Base-by-base conservation (phyloP, 2,329 filamentous ascomycete genomes). In the Cordyceps pruinosa region DNA sequence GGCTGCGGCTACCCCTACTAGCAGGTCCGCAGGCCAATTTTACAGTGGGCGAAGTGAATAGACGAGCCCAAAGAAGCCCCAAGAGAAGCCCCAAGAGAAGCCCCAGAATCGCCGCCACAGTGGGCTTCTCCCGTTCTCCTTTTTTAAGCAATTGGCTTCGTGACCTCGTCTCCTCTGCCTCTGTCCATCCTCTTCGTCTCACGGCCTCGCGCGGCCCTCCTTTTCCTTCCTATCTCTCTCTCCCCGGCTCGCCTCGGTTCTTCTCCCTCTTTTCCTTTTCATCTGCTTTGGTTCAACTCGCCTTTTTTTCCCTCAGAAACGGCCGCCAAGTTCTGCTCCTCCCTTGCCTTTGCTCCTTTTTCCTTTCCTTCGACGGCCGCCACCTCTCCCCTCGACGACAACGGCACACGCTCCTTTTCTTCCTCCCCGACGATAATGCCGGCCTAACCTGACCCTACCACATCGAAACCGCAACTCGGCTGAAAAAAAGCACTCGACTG, bases 371-470 rank as follows among this genome's bases (percentile, higher is more conserved):
- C 21, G 37, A 19, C 28, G 23, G 50, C 50, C 45, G 35, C 35
- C 10, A 21, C 26, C 26, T 32, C 10, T 21, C 49, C 50, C 26
- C 26, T 44, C 23, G 30, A 48, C 52, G 32, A 26, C 32, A 35
- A n/a, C 30, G 23, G 30, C 17, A 56, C 26, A 56, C 54, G 35
- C 35, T 49, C 54, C 37, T 49, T 49, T 48, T 26, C n/a, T n/a
- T n/a, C 37, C 35, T 49, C 21, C 21, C 44, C 21, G 46, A 49
- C 45, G 54, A 56, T 49, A 49, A 56, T 56, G 45, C 54, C 21
- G 17, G 46, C 35, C 19, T 35, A 49, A 25, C 25, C 41, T 37
- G 54, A 34, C 23, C 25, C 17, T 19, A 13, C 34, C 6, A 39
- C 35, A 30, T 28, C 19, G 19, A 9, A 39, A 26, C 5, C 26